Conservation (phyloP, 306 rosid species). For the Oemleria cerasiformis region DNA sequence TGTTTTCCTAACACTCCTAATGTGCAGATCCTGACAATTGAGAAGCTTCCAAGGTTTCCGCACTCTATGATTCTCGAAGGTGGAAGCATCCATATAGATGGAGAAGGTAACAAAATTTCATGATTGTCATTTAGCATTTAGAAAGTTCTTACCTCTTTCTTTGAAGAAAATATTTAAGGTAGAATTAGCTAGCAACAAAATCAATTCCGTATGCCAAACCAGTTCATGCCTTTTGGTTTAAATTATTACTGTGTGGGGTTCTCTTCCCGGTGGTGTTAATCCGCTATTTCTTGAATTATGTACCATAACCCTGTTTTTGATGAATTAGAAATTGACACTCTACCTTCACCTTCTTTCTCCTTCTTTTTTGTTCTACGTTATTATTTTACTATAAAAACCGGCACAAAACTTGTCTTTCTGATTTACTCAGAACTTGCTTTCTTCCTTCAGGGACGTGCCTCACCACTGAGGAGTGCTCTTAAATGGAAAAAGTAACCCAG, state of each 20-base stretch:
- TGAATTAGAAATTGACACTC: not conserved
- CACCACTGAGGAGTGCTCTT: constrained; percentile 96
- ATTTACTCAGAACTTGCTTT: constrained; percentile 15
- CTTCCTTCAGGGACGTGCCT: constrained; percentile 79
- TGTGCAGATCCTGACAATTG: constrained; percentile 65
- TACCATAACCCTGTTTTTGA: not conserved
- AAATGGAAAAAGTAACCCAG: constrained; percentile 85
- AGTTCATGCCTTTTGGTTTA: not conserved
- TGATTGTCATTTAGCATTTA: constrained; percentile 3
- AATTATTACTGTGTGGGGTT: not conserved
- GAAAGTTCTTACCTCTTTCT: not conserved
- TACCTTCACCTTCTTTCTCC: not conserved
- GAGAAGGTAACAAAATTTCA: constrained; percentile 61
- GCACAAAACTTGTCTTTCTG: constrained; percentile 1
- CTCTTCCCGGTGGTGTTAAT: not conserved
- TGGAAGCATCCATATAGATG: constrained; percentile 98
- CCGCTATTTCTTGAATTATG: not conserved
- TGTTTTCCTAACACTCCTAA: constrained; percentile 11
- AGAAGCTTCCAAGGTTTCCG: constrained; percentile 70
- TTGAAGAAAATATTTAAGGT: too few relatives aligned
- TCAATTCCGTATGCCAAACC: not conserved
- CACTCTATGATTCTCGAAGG: constrained; percentile 81
- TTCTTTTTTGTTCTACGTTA: not conserved
- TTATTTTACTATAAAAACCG: not conserved
- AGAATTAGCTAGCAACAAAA: not conserved